Base-by-base conservation (phyloP, 1,139 yeast genomes). In the Taphrina flavorubra region DNA sequence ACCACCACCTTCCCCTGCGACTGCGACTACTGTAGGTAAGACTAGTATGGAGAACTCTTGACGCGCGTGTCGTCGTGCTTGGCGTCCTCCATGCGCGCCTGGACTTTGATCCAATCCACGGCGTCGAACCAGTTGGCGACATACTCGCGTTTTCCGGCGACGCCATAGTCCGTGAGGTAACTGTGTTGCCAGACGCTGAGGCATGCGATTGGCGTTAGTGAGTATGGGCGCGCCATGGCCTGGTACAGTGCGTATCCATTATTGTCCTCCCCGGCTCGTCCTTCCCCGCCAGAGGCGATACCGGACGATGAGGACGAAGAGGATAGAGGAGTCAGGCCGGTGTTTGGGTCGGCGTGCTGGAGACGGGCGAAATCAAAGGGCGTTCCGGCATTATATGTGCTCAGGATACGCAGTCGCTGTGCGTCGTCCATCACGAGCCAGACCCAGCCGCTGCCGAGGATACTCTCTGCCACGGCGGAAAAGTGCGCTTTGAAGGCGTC, bases 171-270 rank as follows among this genome's bases (percentile, higher is more conserved):
- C 25, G 84, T 79, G 68, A 91, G 75, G 78, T 87, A 94, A 31
- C 97, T 91, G 73, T 87, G 85, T 77, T 92, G 96, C 97, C 98
- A 92, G 73, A 89, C 83, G 78, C 87, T 90, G 73, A 92, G 82
- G 66, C 88, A 90, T 73, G 94, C 82, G 64, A 94, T 79, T 8
- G 97, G 97, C 74, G 92, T 82, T 79, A 71, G 51, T 42, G 44
- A 47, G 49, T 51, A 68, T 16, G 44, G 44, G 36, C 65, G 64
- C 25, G 44, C 56, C 55, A 63, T 36, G 39, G 47, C 20, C 44
- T 56, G 59, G 39, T 44, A 63, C 47, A 55, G 64, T 20, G 56
- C 47, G 46, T 34, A 56, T n/a, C 47, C 60, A 46, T 40, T 47
- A 46, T 40, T 47, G 47, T 31, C 59, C 25, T 39, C 40, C 16